Base-by-base conservation (phyloP, 192 early-diverging fungal genomes). In the Funneliformis geosporum region DNA sequence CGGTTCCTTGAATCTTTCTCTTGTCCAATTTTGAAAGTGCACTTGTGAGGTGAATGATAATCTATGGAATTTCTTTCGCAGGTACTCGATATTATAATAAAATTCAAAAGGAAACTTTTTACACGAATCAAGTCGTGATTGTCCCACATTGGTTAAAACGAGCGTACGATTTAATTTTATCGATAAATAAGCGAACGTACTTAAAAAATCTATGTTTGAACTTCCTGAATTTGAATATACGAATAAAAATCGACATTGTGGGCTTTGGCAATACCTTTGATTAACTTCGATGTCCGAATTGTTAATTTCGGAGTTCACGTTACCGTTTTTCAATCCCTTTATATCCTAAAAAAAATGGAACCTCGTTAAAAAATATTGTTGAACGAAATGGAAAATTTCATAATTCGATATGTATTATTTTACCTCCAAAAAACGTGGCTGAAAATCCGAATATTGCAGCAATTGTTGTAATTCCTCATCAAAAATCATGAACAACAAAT, bases 121-220 rank as follows among this genome's bases (percentile, higher is more conserved):
- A 68, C 84, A 85, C 16, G 80, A 79, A 59, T 82, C 82, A 8
- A 85, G 25, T 12, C 80, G 69, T 47, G 80, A 79, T 27, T 38
- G 27, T 39, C 60, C 77, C 38, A 85, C 84, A 43, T 85, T 85
- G 8, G 84, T 82, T 21, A 85, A 67, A 7, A 85, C 80, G 6
- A 85, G 28, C 5, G 84, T 85, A 50, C 84, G 71, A 66, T 85
- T 85, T 6, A 77, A 71, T 27, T 82, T 40, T 23, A 77, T 79
- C 3, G 82, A 67, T 25, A 80, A 70, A 64, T 79, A 21, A 55
- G 50, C 83, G 8, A 80, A 76, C 8, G 83, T 42, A 23, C 78
- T 80, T 28, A 76, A 70, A 43, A 85, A 70, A n/a, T 85, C 82
- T 12, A 81, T 64, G 40, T 85, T 82, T 38, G 84, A 65, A 42